These are phyloP conservation scores for Nakazawaea ishiwadae DNA, from an alignment of 805 yeast species.

Conservation along the genomic window DNA sequence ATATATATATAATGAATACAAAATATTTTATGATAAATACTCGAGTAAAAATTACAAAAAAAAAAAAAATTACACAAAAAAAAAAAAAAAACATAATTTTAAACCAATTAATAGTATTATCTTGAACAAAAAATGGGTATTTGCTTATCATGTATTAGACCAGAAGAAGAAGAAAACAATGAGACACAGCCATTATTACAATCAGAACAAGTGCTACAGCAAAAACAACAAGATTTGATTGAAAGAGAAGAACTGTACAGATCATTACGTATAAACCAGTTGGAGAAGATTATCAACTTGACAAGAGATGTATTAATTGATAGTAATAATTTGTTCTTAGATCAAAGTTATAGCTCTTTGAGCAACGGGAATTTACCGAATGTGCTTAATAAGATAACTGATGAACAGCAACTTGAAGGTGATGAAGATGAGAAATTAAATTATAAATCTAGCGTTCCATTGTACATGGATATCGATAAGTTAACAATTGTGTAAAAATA, in stretches of 20 bases:
- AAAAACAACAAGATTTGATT: slow-evolving; percentile 8
- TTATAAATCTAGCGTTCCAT: slow-evolving; percentile 1
- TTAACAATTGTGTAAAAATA: neutral
- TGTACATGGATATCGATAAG: slow-evolving; percentile 9
- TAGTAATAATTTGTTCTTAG: slow-evolving; percentile 7
- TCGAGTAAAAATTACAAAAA: neutral
- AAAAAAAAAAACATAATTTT: neutral
- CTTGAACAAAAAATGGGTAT: slow-evolving; percentile 23
- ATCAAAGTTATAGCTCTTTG: slow-evolving; percentile 8
- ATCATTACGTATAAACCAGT: slow-evolving; percentile 4
- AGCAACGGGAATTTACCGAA: slow-evolving; percentile 11
- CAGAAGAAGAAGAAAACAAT: slow-evolving; percentile 14
- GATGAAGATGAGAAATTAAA: neutral
- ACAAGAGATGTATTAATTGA: slow-evolving; percentile 12
- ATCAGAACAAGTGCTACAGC: slow-evolving; percentile 7
- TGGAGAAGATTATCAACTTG: slow-evolving; percentile 8
- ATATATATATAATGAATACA: neutral
- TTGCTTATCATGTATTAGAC: slow-evolving; percentile 27
- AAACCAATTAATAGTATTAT: neutral
- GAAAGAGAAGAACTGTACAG: slow-evolving; percentile 10
- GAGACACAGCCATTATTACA: slow-evolving; percentile 24
- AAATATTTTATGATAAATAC: too few relatives aligned
- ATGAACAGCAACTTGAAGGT: neutral
- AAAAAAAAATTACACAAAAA: neutral
- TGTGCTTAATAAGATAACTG: slow-evolving; percentile 6